Evolutionary conservation across 169 alveolate species (phyloP).

Genomic region (Eimeria tenella): DNA sequence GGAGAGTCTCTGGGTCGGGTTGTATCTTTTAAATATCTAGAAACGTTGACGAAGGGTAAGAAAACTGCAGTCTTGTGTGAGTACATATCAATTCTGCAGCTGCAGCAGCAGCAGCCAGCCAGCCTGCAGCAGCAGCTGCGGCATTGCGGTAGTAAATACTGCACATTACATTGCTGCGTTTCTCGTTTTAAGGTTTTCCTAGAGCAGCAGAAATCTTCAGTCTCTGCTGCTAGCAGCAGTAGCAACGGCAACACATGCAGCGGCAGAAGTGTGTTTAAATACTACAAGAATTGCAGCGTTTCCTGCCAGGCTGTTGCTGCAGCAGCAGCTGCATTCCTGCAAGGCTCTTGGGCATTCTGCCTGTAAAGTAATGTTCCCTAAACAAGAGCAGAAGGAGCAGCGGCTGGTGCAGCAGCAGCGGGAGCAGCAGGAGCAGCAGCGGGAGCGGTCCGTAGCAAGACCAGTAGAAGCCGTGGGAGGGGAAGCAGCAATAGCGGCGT

Average conservation of each 20-base stretch:
- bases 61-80: not conserved
- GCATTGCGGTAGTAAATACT: not conserved
- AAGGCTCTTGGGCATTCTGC: not conserved
- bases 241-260: constrained; percentile 45
- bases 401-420: constrained; percentile 50
- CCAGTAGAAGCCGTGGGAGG: not conserved
- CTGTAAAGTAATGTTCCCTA: not conserved
- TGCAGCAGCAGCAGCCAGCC: constrained; percentile 63
- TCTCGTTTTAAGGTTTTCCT: not conserved
- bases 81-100: not conserved
- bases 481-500: not conserved
- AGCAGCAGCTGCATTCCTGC: constrained; percentile 26
- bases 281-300: not conserved
- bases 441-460: not conserved
- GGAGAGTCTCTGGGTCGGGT: not conserved
- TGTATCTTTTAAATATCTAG: not conserved
- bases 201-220: not conserved
- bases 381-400: constrained; percentile 41
- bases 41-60: not conserved
- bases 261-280: not conserved
- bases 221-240: constrained; percentile 56
- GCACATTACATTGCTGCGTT: not conserved
- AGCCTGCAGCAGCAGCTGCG: constrained; percentile 31
- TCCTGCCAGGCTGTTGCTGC: constrained; percentile 31
- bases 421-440: constrained; percentile 62